Conservation (phyloP, 192 early-diverging fungal genomes). For the Mortierella claussenii region DNA sequence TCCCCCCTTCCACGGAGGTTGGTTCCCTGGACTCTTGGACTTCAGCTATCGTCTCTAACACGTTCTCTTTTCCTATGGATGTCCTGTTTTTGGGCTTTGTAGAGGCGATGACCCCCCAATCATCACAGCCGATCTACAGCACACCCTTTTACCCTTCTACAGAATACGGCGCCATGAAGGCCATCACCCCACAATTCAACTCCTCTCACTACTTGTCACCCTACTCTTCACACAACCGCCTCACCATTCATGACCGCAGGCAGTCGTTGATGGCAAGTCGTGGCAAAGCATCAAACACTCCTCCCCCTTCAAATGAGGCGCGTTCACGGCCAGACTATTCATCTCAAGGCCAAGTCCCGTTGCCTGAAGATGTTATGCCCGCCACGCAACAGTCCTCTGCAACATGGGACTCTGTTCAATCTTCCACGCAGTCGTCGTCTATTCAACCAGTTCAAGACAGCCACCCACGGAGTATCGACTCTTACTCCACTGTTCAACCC, state of each 20-base stretch:
- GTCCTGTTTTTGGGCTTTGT: neutral
- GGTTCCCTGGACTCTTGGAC: neutral
- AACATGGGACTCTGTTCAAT: slow-evolving; percentile 20
- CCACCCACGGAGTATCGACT: slow-evolving; percentile 1
- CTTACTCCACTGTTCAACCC: slow-evolving; percentile 15
- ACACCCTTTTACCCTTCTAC: slow-evolving; percentile 23
- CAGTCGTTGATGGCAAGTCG: slow-evolving; percentile 33
- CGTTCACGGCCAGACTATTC: slow-evolving; percentile 29
- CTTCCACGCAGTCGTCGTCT: slow-evolving; percentile 1
- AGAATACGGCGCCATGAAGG: slow-evolving; percentile 24
- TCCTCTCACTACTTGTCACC: slow-evolving; percentile 33
- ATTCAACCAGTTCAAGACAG: neutral
- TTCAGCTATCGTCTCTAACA: neutral
- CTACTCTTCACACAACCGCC: slow-evolving; percentile 31
- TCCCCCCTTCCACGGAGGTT: neutral
- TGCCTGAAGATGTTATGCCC: neutral
- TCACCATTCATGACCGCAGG: slow-evolving; percentile 40
- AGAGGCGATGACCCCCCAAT: slow-evolving; percentile 31
- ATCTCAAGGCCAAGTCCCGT: neutral
- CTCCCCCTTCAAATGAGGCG: slow-evolving; percentile 10
- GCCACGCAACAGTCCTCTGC: neutral
- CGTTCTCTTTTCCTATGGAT: neutral
- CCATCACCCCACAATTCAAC: slow-evolving; percentile 14
- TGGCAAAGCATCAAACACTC: slow-evolving; percentile 12
- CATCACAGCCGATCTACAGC: slow-evolving; percentile 12